Evolutionary conservation across 1,284 basidiomycete species (phyloP).

Genomic region (Irpex rosettiformis): DNA sequence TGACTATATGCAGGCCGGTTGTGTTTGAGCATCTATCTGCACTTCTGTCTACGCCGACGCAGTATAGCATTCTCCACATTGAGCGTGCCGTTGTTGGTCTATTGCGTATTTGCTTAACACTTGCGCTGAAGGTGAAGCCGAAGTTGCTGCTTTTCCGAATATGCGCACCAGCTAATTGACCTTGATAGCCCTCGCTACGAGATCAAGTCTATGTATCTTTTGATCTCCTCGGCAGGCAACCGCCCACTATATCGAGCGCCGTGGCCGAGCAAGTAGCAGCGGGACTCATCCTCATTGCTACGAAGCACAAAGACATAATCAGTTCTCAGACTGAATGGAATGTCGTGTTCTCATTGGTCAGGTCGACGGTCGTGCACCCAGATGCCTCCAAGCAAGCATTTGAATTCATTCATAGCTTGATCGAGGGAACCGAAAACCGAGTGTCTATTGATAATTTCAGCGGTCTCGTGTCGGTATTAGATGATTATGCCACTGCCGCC

Average conservation of each 20-base stretch:
- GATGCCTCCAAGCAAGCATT: conserved; percentile 87
- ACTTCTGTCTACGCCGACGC: conserved; percentile 72
- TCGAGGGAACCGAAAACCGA: conserved; percentile 54
- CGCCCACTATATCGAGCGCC: conserved; percentile 72
- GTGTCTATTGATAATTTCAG: conserved; percentile 79
- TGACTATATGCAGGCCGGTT: conserved; percentile 64
- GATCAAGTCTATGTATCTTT: conserved; percentile 95
- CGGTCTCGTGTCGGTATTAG: conserved; percentile 78
- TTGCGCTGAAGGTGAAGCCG: conserved; percentile 67
- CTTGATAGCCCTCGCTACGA: conserved; percentile 41
- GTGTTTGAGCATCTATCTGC: conserved; percentile 89
- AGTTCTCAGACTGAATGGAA: conserved; percentile 96
- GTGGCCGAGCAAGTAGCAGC: conserved; percentile 90
- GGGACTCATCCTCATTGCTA: conserved; percentile 78
- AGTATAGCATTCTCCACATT: conserved; percentile 87
- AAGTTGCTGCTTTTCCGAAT: not conserved
- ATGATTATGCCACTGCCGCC: conserved; percentile 83
- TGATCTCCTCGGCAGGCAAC: conserved; percentile 83
- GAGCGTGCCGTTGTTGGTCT: conserved; percentile 96
- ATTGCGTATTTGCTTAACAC: conserved; percentile 74
- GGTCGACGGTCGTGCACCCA: conserved; percentile 83
- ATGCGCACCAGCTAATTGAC: not conserved
- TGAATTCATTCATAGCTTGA: conserved; percentile 65
- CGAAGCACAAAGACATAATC: conserved; percentile 71
- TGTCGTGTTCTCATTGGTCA: conserved; percentile 86